Conservation (phyloP, 805 yeast genomes). For the Pichia ethanolica region DNA sequence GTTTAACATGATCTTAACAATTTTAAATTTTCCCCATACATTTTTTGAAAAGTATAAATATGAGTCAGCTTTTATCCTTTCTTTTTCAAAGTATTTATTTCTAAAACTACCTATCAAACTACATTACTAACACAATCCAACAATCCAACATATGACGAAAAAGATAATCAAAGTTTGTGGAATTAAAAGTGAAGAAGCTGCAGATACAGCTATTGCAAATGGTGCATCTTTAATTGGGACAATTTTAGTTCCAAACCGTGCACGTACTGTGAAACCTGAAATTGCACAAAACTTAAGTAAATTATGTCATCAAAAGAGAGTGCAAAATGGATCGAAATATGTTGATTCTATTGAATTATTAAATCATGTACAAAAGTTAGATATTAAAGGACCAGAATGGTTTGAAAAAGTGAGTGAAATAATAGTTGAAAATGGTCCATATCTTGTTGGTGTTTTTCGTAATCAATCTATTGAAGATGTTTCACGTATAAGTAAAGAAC, state of each 20-base stretch:
- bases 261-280: constrained; percentile 52
- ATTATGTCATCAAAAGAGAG: constrained; percentile 18
- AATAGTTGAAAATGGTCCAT: constrained; percentile 44
- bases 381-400: constrained; percentile 27
- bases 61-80: no score
- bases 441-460: constrained; percentile 82
- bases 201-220: constrained; percentile 53
- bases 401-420: constrained; percentile 24
- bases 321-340: constrained; percentile 16
- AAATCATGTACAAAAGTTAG: constrained; percentile 6
- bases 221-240: constrained; percentile 81
- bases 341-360: constrained; percentile 20
- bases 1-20: no score
- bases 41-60: no score
- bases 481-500: constrained; percentile 31
- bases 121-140: no score
- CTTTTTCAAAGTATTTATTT: no score
- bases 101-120: no score
- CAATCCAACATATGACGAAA: constrained; percentile 4
- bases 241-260: constrained; percentile 77
- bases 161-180: constrained; percentile 86
- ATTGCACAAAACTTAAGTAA: constrained; percentile 41
- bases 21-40: no score
- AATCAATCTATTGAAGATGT: constrained; percentile 71
- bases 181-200: constrained; percentile 58